A percentile compares a stretch with the other conserved stretches of the same genome.
phyloP scores from a whole-genome alignment of 2,329 filamentous ascomycete genomes.

The Pestalotiopsis sp. region DNA sequence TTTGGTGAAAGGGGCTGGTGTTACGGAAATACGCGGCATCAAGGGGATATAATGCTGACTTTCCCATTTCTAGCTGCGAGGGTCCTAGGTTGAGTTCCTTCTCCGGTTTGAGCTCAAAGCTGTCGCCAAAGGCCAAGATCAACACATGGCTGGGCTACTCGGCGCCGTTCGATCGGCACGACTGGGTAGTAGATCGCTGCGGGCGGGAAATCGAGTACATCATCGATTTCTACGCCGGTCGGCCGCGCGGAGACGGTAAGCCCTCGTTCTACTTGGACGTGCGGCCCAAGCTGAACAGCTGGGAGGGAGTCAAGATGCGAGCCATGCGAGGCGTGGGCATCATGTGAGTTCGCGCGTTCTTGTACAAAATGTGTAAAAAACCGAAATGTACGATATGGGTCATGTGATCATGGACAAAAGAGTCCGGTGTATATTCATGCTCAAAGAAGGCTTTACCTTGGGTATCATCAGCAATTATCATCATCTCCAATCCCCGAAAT shows the following conservation, averaged over 20 bases:
- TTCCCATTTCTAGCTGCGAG: conserved; percentile 52
- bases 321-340: conserved; percentile 53
- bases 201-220: conserved; percentile 88
- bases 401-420: background rate
- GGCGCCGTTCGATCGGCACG: conserved; percentile 90
- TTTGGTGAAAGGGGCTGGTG: no score
- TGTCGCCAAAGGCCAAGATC: conserved; percentile 82
- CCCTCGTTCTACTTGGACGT: conserved; percentile 70
- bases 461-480: background rate
- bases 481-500: background rate
- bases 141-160: conserved; percentile 88
- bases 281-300: conserved; percentile 68
- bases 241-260: conserved; percentile 39
- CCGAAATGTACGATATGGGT: background rate
- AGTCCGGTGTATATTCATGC: background rate
- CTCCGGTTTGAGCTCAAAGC: conserved; percentile 66
- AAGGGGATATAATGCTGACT: background rate
- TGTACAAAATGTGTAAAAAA: background rate
- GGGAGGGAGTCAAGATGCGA: conserved; percentile 71
- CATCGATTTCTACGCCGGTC: conserved; percentile 94
- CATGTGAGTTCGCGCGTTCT: conserved; percentile 33
- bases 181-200: conserved; percentile 95
- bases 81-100: conserved; percentile 86
- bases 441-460: background rate
- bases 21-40: no score